phyloP scores from a whole-genome alignment of 2,329 filamentous ascomycete species.

The Malbranchea zuffiana region DNA sequence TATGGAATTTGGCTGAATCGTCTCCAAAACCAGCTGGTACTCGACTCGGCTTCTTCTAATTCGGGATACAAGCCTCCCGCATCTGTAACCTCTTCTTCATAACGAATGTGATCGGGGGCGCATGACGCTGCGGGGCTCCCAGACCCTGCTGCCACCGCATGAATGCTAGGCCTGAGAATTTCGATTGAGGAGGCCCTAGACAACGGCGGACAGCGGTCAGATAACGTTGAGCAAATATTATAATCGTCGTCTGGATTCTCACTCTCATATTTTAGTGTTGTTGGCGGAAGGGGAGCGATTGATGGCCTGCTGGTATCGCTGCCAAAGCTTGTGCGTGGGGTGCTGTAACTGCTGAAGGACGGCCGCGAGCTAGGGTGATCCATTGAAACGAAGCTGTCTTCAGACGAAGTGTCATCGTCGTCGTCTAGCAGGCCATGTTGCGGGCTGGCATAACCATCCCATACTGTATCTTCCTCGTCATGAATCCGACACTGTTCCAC shows the following conservation, averaged over 20 bases:
- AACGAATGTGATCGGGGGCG: no score
- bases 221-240: background rate
- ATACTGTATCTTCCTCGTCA: slow-evolving; percentile 47
- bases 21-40: no score
- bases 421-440: slow-evolving; percentile 32
- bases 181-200: slow-evolving; percentile 8
- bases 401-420: slow-evolving; percentile 63
- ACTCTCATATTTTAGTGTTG: slow-evolving; percentile 62
- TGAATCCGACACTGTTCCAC: slow-evolving; percentile 93
- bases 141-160: no score
- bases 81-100: no score
- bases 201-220: no score
- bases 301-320: slow-evolving; percentile 69
- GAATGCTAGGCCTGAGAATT: no score
- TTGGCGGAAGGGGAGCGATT: slow-evolving; percentile 77
- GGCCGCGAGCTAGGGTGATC: slow-evolving; percentile 43
- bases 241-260: slow-evolving; percentile 7
- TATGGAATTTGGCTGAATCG: no score
- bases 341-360: slow-evolving; percentile 42
- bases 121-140: no score
- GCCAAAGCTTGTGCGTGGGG: slow-evolving; percentile 45
- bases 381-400: slow-evolving; percentile 74
- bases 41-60: no score
- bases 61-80: no score
- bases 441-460: slow-evolving; percentile 18